Percentiles rank a stretch among this genome's conserved stretches.
phyloP scores from a whole-genome alignment of 1,139 yeast species.

The Zygoascus meyerae region DNA sequence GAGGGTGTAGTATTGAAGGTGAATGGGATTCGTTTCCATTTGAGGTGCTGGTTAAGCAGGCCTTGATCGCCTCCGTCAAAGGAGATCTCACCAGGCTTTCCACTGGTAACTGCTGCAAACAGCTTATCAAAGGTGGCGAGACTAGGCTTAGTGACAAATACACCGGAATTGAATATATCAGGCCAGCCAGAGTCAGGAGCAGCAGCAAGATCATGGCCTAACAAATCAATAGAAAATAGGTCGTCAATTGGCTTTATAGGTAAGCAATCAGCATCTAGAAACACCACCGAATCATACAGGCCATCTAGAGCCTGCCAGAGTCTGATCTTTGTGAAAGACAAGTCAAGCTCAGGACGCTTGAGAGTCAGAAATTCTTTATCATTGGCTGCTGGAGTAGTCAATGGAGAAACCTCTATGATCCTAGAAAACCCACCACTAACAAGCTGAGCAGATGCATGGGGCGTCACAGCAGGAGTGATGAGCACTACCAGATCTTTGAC shows the following conservation, averaged over 20 bases:
- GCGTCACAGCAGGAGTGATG: slow-evolving; percentile 30
- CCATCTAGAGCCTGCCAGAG: slow-evolving; percentile 56
- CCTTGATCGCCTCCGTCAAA: slow-evolving; percentile 98
- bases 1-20: slow-evolving; percentile 81
- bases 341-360: slow-evolving; percentile 67
- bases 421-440: slow-evolving; percentile 27
- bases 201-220: slow-evolving; percentile 40
- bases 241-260: slow-evolving; percentile 46
- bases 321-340: slow-evolving; percentile 66
- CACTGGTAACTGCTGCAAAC: slow-evolving; percentile 28
- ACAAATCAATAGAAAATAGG: slow-evolving; percentile 34
- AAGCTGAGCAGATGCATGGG: slow-evolving; percentile 19
- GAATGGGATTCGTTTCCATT: slow-evolving; percentile 70
- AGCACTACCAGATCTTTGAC: slow-evolving; percentile 29
- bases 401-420: slow-evolving; percentile 32
- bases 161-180: slow-evolving; percentile 88
- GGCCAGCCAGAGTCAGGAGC: slow-evolving; percentile 97
- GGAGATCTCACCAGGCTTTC: slow-evolving; percentile 37
- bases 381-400: slow-evolving; percentile 22
- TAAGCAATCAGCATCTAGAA: slow-evolving; percentile 77
- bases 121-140: slow-evolving; percentile 42
- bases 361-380: slow-evolving; percentile 42
- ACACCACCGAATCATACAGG: slow-evolving; percentile 49
- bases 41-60: slow-evolving; percentile 70
- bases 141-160: slow-evolving; percentile 63